Conservation (phyloP, 2,329 filamentous ascomycete species). For the Mycosphaerella sp. region DNA sequence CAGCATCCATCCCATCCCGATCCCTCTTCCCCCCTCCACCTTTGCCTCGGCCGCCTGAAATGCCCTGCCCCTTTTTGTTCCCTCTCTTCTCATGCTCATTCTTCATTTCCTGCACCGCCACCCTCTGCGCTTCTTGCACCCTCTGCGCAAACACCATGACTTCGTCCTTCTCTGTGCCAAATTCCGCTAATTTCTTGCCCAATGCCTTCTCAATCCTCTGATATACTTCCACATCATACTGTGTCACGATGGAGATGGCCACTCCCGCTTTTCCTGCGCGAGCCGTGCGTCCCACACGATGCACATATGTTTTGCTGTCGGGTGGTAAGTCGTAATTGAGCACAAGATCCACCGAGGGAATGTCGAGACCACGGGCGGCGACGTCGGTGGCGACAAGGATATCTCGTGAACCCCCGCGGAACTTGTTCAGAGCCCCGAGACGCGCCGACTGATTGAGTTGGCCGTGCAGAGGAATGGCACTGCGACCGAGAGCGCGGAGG, state of each 20-base stretch:
- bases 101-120: slow-evolving; percentile 77
- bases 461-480: slow-evolving; percentile 86
- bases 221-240: slow-evolving; percentile 80
- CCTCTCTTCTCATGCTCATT: slow-evolving; percentile 62
- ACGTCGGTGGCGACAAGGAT: slow-evolving; percentile 92
- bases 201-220: slow-evolving; percentile 75
- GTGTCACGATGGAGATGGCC: slow-evolving; percentile 74
- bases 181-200: slow-evolving; percentile 67
- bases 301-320: slow-evolving; percentile 85
- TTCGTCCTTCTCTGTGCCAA: slow-evolving; percentile 68
- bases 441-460: slow-evolving; percentile 83
- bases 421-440: slow-evolving; percentile 83
- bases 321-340: slow-evolving; percentile 78
- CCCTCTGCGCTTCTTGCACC: slow-evolving; percentile 75
- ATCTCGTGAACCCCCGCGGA: slow-evolving; percentile 69
- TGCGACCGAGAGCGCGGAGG: slow-evolving; percentile 75
- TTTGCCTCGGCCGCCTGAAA: slow-evolving; percentile 45
- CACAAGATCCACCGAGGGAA: slow-evolving; percentile 82
- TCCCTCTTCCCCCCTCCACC: slow-evolving; percentile 49
- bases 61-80: slow-evolving; percentile 45
- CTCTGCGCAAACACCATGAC: slow-evolving; percentile 73
- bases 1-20: slow-evolving; percentile 65
- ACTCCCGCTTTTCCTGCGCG: slow-evolving; percentile 78
- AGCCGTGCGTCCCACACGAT: slow-evolving; percentile 81
- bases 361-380: slow-evolving; percentile 87